Base-by-base conservation (phyloP, 305 asterid genomes). In the Fraxinus albicans region DNA sequence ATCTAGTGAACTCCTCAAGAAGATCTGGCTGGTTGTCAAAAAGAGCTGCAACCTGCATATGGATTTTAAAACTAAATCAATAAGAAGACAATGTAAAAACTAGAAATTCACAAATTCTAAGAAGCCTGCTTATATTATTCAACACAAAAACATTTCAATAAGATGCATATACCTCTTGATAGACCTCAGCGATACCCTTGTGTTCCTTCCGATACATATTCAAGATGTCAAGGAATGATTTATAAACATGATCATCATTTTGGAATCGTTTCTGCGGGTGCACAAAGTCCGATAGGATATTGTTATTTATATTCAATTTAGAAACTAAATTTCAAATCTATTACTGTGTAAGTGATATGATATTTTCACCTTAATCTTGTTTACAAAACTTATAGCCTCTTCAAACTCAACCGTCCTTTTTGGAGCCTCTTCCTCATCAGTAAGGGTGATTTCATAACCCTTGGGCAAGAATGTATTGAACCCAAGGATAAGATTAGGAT, bases 191-290 rank as follows among this genome's bases (percentile, higher is more conserved):
- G 80, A 97, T 94, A 82, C 98, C 92, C 93, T 97, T 97, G 91
- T 94, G 98, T 84, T 97, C 99, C 90, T 93, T 94, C 75, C 99
- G 87, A 65, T 97, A 97, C 99, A 95, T 95, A 88, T 95, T 94
- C 93, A 97, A 92, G 89, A 97, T 94, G 89, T 95, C 99, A 33
- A 97, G 91, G 91, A 97, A 97, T 40, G 99, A 95, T 87, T 95
- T 94, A 85, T 97, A 97, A 72, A 94, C 99, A 80, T 90, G 98
- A 84, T 95, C 99, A 69, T 97, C 98, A 77, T 87, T 90, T 90
- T 92, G 94, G 84, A 95, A 97, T 70, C 99, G 97, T 83, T 87
- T 93, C 99, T 97, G 94, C 91, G 84, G 80, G 83, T 79, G 78
- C 85, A 44, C 60, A 84, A 73, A 82, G 38, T 35, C 73, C 83